Evolutionary conservation across 2,329 filamentous ascomycete genomes (phyloP).

Genomic region (Juglanconis sp.): DNA sequence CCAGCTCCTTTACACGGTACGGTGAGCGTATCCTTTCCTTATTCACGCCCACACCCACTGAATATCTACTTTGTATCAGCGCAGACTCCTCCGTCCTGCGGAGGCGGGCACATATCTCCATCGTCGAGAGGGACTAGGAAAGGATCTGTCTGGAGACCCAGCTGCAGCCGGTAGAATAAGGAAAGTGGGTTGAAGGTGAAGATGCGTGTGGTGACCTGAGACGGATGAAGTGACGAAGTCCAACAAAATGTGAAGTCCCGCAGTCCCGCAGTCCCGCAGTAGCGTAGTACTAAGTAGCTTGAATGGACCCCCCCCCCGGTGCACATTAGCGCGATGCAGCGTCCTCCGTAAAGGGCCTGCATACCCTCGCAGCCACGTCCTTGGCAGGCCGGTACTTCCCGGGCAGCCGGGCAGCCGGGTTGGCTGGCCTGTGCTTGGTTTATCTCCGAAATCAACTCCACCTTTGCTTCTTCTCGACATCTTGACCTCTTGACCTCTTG

Average conservation of each 20-base stretch:
- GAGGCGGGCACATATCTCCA: too few species aligned
- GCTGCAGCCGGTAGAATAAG: background rate
- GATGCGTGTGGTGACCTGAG: too few species aligned
- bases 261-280: background rate
- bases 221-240: too few species aligned
- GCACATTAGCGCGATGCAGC: background rate
- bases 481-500: too few species aligned
- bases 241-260: too few species aligned
- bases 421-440: too few species aligned
- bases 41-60: too few species aligned
- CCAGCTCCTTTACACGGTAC: too few species aligned
- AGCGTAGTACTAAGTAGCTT: background rate
- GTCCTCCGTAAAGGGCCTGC: background rate
- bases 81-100: too few species aligned
- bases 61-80: too few species aligned
- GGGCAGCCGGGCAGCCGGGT: background rate
- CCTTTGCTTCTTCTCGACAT: too few species aligned
- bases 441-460: background rate
- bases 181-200: background rate
- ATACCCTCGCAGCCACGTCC: background rate
- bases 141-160: background rate
- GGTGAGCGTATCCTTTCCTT: too few species aligned
- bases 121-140: background rate
- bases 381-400: background rate
- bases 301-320: background rate